Conservation (phyloP, 495 filamentous ascomycete species). For the Echria macrotheca region DNA sequence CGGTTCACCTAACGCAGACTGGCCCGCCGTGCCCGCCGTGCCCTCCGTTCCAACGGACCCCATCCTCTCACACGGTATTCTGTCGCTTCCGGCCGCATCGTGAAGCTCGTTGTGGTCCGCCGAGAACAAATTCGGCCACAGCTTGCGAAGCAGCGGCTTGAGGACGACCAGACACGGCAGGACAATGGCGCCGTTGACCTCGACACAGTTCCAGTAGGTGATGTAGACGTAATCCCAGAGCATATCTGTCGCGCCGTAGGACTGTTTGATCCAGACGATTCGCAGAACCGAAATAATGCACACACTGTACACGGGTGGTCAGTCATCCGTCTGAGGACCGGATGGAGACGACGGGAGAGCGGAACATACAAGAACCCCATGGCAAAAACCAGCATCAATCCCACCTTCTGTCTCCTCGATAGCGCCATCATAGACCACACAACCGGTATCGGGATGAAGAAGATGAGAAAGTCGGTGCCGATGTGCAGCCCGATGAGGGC, state of each 20-base stretch:
- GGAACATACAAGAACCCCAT: slow-evolving; percentile 20
- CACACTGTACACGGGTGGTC: slow-evolving; percentile 12
- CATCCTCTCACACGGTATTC: too few relatives aligned
- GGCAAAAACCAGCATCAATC: slow-evolving; percentile 12
- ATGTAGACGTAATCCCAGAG: slow-evolving; percentile 12
- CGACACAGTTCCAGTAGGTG: slow-evolving; percentile 25
- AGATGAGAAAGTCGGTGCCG: slow-evolving; percentile 25
- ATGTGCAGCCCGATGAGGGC: slow-evolving; percentile 16
- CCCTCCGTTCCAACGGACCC: too few relatives aligned
- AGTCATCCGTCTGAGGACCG: not conserved
- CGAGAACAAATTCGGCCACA: too few relatives aligned
- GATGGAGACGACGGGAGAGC: not conserved
- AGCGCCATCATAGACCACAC: slow-evolving; percentile 18
- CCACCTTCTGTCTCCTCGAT: slow-evolving; percentile 14
- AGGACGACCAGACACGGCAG: slow-evolving; percentile 27
- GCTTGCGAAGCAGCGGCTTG: slow-evolving; percentile 17
- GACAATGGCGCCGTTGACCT: slow-evolving; percentile 26
- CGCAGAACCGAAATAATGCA: slow-evolving; percentile 30
- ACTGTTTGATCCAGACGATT: slow-evolving; percentile 7
- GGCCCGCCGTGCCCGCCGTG: too few relatives aligned
- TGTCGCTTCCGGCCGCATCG: too few relatives aligned
- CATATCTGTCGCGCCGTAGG: slow-evolving; percentile 14
- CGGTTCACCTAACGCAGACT: too few relatives aligned
- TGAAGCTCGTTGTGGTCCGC: too few relatives aligned
- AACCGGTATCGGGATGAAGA: slow-evolving; percentile 27